phyloP scores from a whole-genome alignment of 2,329 filamentous ascomycete genomes.

The Colletotrichum cereale region DNA sequence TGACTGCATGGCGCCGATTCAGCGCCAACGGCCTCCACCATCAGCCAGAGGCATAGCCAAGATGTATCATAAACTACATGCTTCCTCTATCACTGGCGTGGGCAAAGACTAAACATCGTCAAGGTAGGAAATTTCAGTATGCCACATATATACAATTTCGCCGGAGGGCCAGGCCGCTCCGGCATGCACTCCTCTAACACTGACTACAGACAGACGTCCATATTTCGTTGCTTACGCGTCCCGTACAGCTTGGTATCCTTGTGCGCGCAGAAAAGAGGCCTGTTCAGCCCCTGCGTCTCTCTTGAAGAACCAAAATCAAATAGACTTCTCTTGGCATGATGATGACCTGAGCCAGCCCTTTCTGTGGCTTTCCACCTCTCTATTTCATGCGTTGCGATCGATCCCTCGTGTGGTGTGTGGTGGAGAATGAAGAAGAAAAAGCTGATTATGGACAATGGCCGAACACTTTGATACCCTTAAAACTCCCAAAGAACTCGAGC shows the following conservation, averaged over 20 bases:
- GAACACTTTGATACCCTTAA: slow-evolving; percentile 33
- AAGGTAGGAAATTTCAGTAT: neutral
- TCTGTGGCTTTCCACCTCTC: slow-evolving; percentile 39
- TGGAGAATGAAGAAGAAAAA: slow-evolving; percentile 26
- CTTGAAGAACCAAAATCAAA: neutral
- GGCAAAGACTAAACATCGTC: neutral
- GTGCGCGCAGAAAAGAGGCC: neutral
- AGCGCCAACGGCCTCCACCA: neutral
- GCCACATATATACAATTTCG: slow-evolving; percentile 37
- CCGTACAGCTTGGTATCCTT: slow-evolving; percentile 21
- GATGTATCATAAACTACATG: neutral
- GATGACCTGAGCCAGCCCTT: slow-evolving; percentile 23
- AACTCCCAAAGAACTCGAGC: slow-evolving; percentile 37
- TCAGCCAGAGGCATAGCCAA: neutral
- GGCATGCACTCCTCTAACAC: slow-evolving; percentile 27
- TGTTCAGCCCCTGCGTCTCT: neutral
- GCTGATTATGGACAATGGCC: slow-evolving; percentile 39
- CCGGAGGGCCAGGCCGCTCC: slow-evolving; percentile 9
- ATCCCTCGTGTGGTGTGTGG: slow-evolving; percentile 23
- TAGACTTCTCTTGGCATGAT: slow-evolving; percentile 13
- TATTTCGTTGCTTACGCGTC: slow-evolving; percentile 11
- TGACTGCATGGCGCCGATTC: neutral
- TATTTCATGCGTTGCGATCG: slow-evolving; percentile 39
- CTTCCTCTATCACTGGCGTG: too few species aligned
- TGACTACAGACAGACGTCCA: slow-evolving; percentile 10